Percentiles rank a stretch among this genome's conserved stretches.
Conservation (phyloP, 2,329 filamentous ascomycete species). For the Talaromyces albobiverticillius region DNA sequence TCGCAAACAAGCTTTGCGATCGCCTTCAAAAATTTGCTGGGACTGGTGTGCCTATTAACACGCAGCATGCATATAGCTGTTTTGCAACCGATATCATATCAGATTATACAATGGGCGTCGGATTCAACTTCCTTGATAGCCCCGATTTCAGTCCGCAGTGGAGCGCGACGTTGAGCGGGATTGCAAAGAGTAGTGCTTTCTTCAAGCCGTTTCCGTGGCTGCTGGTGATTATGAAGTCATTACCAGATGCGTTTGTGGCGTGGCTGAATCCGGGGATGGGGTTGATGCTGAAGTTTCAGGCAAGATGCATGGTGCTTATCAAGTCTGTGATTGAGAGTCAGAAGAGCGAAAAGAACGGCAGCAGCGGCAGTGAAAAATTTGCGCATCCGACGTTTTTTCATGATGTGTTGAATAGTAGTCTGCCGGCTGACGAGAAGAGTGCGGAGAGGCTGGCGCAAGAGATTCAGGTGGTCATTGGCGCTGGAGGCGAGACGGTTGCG, state of each 20-base stretch:
- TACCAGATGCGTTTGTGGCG: slow-evolving; percentile 30
- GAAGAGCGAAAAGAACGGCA: neutral
- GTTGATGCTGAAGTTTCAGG: slow-evolving; percentile 21
- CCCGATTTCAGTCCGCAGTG: slow-evolving; percentile 30
- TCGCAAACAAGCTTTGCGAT: slow-evolving; percentile 24
- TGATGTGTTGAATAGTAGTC: slow-evolving; percentile 24
- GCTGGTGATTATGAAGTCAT: slow-evolving; percentile 23
- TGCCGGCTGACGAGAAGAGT: slow-evolving; percentile 34
- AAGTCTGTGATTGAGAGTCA: slow-evolving; percentile 14
- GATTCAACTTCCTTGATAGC: slow-evolving; percentile 30
- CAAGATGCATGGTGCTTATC: slow-evolving; percentile 17
- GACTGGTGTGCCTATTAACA: slow-evolving; percentile 19
- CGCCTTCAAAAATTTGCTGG: slow-evolving; percentile 20
- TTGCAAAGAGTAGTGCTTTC: slow-evolving; percentile 21
- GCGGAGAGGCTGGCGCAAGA: slow-evolving; percentile 30
- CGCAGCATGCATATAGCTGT: slow-evolving; percentile 36
- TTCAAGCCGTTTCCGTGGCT: slow-evolving; percentile 29
- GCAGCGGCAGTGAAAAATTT: slow-evolving; percentile 4
- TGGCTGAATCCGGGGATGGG: slow-evolving; percentile 21
- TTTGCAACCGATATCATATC: slow-evolving; percentile 48
- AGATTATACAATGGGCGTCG: slow-evolving; percentile 37
- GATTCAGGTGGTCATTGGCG: slow-evolving; percentile 26
- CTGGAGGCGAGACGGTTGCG: slow-evolving; percentile 33
- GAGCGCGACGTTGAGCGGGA: slow-evolving; percentile 26
- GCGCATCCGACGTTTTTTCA: slow-evolving; percentile 27